phyloP scores from a whole-genome alignment of 768 basidiomycete genomes.

The Austroboletus eburneus region DNA sequence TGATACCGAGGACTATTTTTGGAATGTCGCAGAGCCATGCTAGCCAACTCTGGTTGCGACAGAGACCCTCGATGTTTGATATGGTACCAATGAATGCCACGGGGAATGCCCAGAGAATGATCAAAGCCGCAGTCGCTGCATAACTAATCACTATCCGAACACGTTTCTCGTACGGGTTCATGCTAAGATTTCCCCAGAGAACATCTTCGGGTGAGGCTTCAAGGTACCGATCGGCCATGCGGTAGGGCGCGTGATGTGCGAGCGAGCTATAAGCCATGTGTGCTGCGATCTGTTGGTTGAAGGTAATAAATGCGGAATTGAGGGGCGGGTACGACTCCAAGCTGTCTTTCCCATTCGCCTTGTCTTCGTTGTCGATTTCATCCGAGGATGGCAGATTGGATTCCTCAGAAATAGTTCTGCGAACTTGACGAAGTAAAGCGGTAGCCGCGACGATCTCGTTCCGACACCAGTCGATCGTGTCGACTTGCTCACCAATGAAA shows the following conservation, averaged over 20 bases:
- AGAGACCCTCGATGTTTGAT: slow-evolving; percentile 75
- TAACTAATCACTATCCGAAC: slow-evolving; percentile 66
- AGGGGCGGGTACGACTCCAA: slow-evolving; percentile 48
- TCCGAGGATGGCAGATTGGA: slow-evolving; percentile 21
- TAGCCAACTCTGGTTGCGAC: slow-evolving; percentile 62
- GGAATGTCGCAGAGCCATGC: slow-evolving; percentile 81
- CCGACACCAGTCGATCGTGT: slow-evolving; percentile 88
- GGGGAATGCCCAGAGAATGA: slow-evolving; percentile 87
- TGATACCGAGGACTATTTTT: slow-evolving; percentile 65
- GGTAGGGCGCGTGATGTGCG: slow-evolving; percentile 76
- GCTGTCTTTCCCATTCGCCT: slow-evolving; percentile 8
- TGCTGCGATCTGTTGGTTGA: slow-evolving; percentile 89
- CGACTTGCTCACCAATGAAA: slow-evolving; percentile 82
- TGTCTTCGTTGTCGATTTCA: slow-evolving; percentile 11
- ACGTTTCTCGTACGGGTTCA: slow-evolving; percentile 87
- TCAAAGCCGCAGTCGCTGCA: slow-evolving; percentile 70
- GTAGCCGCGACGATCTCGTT: slow-evolving; percentile 63
- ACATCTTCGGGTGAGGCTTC: slow-evolving; percentile 88
- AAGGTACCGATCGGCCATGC: slow-evolving; percentile 71
- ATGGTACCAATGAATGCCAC: slow-evolving; percentile 82
- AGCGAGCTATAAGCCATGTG: slow-evolving; percentile 79
- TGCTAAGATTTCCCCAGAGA: slow-evolving; percentile 83
- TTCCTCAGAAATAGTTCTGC: slow-evolving; percentile 26
- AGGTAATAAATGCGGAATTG: slow-evolving; percentile 82
- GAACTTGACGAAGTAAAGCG: slow-evolving; percentile 47